Evolutionary conservation across 2,329 filamentous ascomycete species (phyloP).

Genomic region (Ophiostoma populinum): DNA sequence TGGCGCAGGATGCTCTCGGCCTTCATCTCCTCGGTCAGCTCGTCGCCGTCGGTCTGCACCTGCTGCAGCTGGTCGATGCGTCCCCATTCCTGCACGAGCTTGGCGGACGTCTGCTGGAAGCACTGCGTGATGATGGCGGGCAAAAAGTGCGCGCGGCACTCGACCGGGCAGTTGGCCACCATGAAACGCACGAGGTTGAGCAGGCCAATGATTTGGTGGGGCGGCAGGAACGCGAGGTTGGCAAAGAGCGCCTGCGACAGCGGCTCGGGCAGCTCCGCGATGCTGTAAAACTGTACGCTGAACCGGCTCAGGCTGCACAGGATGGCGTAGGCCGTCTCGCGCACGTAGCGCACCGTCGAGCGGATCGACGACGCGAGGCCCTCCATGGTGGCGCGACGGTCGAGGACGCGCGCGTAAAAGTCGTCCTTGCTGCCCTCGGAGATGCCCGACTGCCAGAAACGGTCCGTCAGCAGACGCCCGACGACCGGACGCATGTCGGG

Average conservation of each 20-base stretch:
- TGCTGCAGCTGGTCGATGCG: conserved; percentile 48
- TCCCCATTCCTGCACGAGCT: conserved; percentile 78
- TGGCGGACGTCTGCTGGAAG: conserved; percentile 72
- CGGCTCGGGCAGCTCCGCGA: conserved; percentile 63
- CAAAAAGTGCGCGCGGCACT: conserved; percentile 61
- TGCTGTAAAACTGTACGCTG: conserved; percentile 80
- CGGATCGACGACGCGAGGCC: conserved; percentile 87
- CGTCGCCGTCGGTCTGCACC: conserved; percentile 51
- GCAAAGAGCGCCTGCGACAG: conserved; percentile 71
- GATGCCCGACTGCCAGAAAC: conserved; percentile 97
- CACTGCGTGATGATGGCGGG: conserved; percentile 68
- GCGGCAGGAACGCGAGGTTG: conserved; percentile 66
- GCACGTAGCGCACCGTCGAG: conserved; percentile 71
- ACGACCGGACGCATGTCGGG: conserved; percentile 62
- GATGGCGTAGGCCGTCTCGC: conserved; percentile 87
- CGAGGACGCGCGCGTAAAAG: conserved; percentile 81
- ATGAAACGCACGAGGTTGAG: conserved; percentile 76
- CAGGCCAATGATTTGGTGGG: conserved; percentile 87
- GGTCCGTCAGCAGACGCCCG: conserved; percentile 69
- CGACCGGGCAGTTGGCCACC: conserved; percentile 78
- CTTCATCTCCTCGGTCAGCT: conserved; percentile 92
- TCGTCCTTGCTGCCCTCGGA: conserved; percentile 91
- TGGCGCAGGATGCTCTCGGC: conserved; percentile 88
- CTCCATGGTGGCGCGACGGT: conserved; percentile 78
- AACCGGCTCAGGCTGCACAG: conserved; percentile 85